These are phyloP conservation scores for Closterium sp. DNA, from an alignment of 139 green algal species.

Conservation along the genomic window DNA sequence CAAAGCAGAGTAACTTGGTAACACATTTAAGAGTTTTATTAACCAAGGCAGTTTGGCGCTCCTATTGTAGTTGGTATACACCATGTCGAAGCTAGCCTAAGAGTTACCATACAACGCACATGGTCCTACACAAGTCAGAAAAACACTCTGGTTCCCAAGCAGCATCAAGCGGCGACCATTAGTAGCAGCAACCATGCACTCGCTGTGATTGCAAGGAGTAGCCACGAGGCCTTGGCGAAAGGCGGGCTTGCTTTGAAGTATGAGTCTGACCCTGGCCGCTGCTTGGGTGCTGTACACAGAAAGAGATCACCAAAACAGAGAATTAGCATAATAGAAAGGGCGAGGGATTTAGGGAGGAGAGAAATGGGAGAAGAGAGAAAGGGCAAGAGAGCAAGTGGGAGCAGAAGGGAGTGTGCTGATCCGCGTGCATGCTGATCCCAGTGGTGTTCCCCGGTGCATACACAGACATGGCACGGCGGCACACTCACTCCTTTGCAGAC, in stretches of 20 bases:
- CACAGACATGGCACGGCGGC: neutral
- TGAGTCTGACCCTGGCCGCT: neutral
- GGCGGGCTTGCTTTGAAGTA: neutral
- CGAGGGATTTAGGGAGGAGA: too few species aligned
- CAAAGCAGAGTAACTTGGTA: too few species aligned
- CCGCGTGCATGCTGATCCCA: neutral
- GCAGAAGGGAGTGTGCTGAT: neutral
- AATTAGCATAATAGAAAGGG: neutral
- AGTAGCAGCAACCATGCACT: neutral
- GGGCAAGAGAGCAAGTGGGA: neutral
- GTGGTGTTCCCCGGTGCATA: neutral
- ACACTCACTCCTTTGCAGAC: neutral
- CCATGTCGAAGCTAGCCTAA: too few species aligned
- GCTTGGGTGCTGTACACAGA: neutral
- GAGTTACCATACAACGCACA: too few species aligned
- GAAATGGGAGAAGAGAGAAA: neutral
- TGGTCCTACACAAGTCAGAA: too few species aligned
- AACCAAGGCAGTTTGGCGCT: too few species aligned
- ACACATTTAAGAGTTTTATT: too few species aligned
- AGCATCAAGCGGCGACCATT: neutral
- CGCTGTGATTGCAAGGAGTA: neutral
- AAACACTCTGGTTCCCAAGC: neutral
- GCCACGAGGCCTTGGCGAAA: neutral
- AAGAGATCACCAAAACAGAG: neutral
- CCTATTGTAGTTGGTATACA: too few species aligned